Evolutionary conservation across 2,329 filamentous ascomycete species (phyloP).

Genomic region (Aspergillus ibericus): DNA sequence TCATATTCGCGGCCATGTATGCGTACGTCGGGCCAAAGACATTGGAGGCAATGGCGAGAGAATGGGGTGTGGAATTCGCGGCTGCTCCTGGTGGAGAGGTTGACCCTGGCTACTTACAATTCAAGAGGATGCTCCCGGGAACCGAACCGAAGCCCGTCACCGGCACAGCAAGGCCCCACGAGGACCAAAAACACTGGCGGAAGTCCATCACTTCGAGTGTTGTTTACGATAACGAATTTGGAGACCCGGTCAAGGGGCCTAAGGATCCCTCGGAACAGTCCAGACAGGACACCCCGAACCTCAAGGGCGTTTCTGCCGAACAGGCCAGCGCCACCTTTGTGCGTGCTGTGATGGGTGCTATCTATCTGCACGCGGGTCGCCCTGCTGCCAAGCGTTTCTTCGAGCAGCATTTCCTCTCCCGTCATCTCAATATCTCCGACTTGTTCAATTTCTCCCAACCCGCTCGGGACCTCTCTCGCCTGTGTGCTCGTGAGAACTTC

Average conservation of each 20-base stretch:
- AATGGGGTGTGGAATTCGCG: slow-evolving; percentile 92
- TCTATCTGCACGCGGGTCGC: slow-evolving; percentile 82
- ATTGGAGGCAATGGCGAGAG: slow-evolving; percentile 69
- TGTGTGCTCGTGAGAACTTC: slow-evolving; percentile 89
- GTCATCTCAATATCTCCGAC: slow-evolving; percentile 70
- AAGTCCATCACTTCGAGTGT: slow-evolving; percentile 74
- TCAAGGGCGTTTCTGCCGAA: slow-evolving; percentile 49
- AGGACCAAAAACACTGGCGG: slow-evolving; percentile 60
- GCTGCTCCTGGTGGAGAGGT: slow-evolving; percentile 86
- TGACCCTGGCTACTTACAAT: slow-evolving; percentile 87
- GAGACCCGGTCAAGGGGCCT: slow-evolving; percentile 54
- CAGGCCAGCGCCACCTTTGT: slow-evolving; percentile 74
- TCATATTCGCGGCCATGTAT: slow-evolving; percentile 81
- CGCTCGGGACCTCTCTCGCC: slow-evolving; percentile 74
- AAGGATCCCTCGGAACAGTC: slow-evolving; percentile 29
- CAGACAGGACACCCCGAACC: slow-evolving; percentile 15
- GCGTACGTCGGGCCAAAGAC: slow-evolving; percentile 78
- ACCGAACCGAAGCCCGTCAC: slow-evolving; percentile 42
- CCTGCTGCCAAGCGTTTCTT: slow-evolving; percentile 80
- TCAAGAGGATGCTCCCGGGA: slow-evolving; percentile 54
- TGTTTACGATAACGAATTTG: slow-evolving; percentile 81
- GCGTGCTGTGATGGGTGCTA: slow-evolving; percentile 75
- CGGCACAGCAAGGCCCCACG: slow-evolving; percentile 43
- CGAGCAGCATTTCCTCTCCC: slow-evolving; percentile 76
- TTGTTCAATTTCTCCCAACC: slow-evolving; percentile 85